A percentile compares a stretch with the other conserved stretches of the same genome.
These are phyloP conservation scores for Auricularia sp. DNA, from an alignment of 768 basidiomycete species.

Conservation along the genomic window DNA sequence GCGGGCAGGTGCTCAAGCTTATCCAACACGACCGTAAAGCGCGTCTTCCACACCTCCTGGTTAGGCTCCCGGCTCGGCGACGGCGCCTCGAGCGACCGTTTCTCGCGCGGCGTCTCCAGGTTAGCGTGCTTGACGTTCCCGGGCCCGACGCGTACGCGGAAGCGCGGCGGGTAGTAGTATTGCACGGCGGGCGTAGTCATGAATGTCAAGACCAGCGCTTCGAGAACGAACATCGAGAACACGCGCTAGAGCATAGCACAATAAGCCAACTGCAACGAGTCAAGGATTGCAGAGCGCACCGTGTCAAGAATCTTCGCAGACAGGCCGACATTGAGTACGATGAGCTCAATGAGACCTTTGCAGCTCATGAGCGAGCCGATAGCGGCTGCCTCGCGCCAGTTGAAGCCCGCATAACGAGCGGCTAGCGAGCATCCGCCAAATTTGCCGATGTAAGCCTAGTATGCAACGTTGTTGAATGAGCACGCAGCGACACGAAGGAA, in stretches of 20 bases:
- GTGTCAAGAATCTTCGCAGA: slow-evolving; percentile 59
- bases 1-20: slow-evolving; percentile 81
- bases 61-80: neutral
- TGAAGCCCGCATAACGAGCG: slow-evolving; percentile 58
- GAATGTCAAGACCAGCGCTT: slow-evolving; percentile 72
- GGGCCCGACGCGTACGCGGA: slow-evolving; percentile 38
- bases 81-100: slow-evolving; percentile 5
- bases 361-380: slow-evolving; percentile 93
- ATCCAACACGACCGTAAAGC: slow-evolving; percentile 81
- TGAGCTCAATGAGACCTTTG: slow-evolving; percentile 88
- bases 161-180: slow-evolving; percentile 53
- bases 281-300: neutral
- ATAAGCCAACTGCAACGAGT: neutral
- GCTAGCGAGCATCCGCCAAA: slow-evolving; percentile 76
- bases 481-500: too few species aligned
- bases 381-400: slow-evolving; percentile 68
- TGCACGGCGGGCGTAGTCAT: slow-evolving; percentile 73
- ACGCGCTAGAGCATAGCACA: slow-evolving; percentile 34
- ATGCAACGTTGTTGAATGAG: too few species aligned
- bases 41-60: slow-evolving; percentile 29
- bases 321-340: slow-evolving; percentile 91
- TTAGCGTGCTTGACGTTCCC: slow-evolving; percentile 38
- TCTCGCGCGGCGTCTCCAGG: slow-evolving; percentile 30
- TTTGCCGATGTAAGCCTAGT: slow-evolving; percentile 68
- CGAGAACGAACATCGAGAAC: slow-evolving; percentile 93